Evolutionary conservation across 2,329 filamentous ascomycete genomes (phyloP).

Genomic region (Beauveria scarabaeidicola): DNA sequence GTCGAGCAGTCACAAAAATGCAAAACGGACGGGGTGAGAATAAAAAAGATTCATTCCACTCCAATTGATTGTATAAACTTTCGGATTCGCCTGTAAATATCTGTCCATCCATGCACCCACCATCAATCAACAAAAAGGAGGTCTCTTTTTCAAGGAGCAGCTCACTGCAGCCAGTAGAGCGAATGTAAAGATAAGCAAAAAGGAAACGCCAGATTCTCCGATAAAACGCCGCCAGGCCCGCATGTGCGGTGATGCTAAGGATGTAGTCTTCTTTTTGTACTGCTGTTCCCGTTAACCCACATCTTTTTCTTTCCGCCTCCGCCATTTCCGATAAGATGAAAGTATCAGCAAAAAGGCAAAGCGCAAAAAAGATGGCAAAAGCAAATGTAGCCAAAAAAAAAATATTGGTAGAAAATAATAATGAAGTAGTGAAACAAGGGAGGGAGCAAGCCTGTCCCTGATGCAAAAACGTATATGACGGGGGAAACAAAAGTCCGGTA

Average conservation of each 20-base stretch:
- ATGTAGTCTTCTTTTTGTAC: slow-evolving; percentile 3
- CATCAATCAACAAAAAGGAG: background rate
- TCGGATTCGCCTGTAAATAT: background rate
- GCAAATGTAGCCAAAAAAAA: slow-evolving; percentile 1
- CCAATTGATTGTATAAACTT: slow-evolving; percentile 9
- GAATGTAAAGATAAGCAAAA: slow-evolving; percentile 11
- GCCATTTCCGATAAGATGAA: background rate
- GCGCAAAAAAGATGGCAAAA: background rate
- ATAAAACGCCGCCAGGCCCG: slow-evolving; percentile 10
- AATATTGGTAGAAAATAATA: background rate
- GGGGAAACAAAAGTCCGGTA: background rate
- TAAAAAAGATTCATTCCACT: slow-evolving; percentile 2
- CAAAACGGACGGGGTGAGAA: background rate
- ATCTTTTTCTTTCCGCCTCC: background rate
- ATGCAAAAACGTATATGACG: slow-evolving; percentile 8
- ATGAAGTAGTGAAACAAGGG: background rate
- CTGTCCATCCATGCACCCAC: slow-evolving; percentile 6
- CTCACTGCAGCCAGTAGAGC: slow-evolving; percentile 1
- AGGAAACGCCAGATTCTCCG: slow-evolving; percentile 4
- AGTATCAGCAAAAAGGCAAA: background rate
- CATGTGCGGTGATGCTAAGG: slow-evolving; percentile 10
- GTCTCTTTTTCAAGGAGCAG: background rate
- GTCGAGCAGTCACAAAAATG: background rate
- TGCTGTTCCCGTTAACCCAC: background rate
- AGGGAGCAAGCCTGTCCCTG: slow-evolving; percentile 6